These are phyloP conservation scores for Paramecium caudatum DNA, from an alignment of 73 alveolate species.

Conservation along the genomic window DNA sequence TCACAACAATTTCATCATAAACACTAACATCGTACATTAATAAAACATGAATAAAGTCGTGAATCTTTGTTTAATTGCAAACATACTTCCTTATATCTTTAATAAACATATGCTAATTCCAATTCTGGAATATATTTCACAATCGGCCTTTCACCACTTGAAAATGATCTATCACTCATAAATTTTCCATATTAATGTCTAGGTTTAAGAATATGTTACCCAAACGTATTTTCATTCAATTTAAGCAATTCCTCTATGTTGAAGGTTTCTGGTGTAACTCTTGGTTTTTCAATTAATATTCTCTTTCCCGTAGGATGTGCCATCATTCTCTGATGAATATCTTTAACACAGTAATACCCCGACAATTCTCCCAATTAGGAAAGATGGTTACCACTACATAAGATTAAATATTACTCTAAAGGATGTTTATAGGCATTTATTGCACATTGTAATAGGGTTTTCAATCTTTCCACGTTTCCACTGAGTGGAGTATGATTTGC, in stretches of 20 bases:
- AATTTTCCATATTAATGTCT: constrained; percentile 71
- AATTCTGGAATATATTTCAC: constrained; percentile 73
- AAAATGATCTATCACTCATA: constrained; percentile 67
- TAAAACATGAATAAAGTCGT: constrained; percentile 74
- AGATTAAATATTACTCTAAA: constrained; percentile 8
- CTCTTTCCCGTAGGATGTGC: constrained; percentile 59
- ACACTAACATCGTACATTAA: constrained; percentile 70
- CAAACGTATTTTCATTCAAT: constrained; percentile 70
- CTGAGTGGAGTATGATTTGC: constrained; percentile 48
- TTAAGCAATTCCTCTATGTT: constrained; percentile 59
- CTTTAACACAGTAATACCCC: constrained; percentile 65
- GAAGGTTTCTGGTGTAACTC: constrained; percentile 67
- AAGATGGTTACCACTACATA: constrained; percentile 64
- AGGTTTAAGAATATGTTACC: neutral
- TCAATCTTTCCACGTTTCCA: constrained; percentile 64
- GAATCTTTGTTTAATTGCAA: constrained; percentile 17
- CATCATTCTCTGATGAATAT: constrained; percentile 66
- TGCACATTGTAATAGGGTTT: constrained; percentile 59
- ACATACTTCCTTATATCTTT: constrained; percentile 76
- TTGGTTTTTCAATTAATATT: constrained; percentile 70
- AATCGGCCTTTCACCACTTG: constrained; percentile 73
- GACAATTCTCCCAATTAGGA: constrained; percentile 70
- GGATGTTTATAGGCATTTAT: constrained; percentile 69
- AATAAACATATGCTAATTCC: constrained; percentile 74
- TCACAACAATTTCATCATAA: constrained; percentile 76